A percentile compares a stretch with the other conserved stretches of the same genome.
Evolutionary conservation across 176 grass and related monocot genomes (phyloP).

Genomic region (Oryza officinalis): DNA sequence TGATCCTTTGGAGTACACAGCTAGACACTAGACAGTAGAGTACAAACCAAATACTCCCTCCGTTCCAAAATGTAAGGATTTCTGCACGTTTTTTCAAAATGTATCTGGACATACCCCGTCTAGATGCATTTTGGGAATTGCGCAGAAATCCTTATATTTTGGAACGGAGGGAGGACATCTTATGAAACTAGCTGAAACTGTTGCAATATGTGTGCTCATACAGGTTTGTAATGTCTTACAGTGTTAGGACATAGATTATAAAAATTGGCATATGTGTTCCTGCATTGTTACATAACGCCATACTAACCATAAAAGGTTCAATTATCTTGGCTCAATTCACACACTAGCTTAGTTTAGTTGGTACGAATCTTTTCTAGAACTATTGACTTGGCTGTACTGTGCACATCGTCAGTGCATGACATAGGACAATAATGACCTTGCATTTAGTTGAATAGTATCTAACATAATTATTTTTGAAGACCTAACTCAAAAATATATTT

Average conservation of each 20-base stretch:
- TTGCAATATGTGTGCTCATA: background rate
- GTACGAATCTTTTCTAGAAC: background rate
- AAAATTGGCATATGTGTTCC: background rate
- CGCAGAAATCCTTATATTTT: no score
- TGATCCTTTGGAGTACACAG: background rate
- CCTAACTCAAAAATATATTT: slow-evolving; percentile 17
- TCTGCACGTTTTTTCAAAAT: no score
- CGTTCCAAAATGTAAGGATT: no score
- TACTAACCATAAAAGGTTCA: background rate
- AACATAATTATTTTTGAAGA: background rate
- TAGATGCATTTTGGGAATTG: no score
- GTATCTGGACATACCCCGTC: no score
- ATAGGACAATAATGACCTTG: background rate
- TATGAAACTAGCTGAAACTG: background rate
- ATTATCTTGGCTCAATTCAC: background rate
- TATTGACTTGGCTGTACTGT: background rate
- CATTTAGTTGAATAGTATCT: background rate
- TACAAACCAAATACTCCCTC: background rate
- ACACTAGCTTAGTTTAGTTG: background rate
- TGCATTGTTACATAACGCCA: background rate
- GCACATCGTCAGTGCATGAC: background rate
- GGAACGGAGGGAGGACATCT: background rate
- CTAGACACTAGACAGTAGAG: background rate
- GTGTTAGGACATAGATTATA: background rate
- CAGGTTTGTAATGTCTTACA: background rate